A percentile compares a stretch with the other conserved stretches of the same genome.
These are phyloP conservation scores for Juglanconis juglandina DNA, from an alignment of 2,329 filamentous ascomycete species.

Conservation along the genomic window DNA sequence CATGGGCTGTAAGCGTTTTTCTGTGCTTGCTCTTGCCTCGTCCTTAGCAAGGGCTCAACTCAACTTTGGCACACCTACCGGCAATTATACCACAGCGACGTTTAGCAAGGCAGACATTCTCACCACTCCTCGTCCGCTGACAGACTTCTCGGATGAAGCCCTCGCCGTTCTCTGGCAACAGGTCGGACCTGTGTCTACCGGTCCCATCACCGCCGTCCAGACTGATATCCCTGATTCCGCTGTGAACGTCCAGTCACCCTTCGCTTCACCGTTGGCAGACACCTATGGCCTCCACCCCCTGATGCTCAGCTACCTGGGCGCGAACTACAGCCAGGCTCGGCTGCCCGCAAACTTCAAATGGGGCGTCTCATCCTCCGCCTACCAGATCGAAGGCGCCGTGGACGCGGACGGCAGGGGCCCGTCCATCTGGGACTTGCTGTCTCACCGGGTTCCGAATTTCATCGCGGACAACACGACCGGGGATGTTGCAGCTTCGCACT, in stretches of 20 bases:
- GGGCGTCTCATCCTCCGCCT: conserved; percentile 9
- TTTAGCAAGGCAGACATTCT: background rate
- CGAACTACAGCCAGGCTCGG: background rate
- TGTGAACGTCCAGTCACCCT: background rate
- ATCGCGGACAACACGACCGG: conserved; percentile 1
- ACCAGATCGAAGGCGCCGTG: conserved; percentile 9
- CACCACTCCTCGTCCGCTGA: background rate
- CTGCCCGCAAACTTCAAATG: conserved; percentile 6
- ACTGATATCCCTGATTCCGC: background rate
- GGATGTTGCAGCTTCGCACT: conserved; percentile 6
- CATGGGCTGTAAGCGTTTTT: background rate
- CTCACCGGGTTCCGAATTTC: conserved; percentile 6
- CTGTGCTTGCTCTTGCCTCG: background rate
- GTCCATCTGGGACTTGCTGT: conserved; percentile 9
- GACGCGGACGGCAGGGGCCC: conserved; percentile 7
- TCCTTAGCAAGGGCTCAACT: background rate
- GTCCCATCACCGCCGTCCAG: conserved; percentile 4
- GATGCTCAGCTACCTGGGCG: conserved; percentile 1
- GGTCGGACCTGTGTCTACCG: conserved; percentile 6
- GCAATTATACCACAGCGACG: background rate
- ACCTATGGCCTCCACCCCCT: conserved; percentile 2
- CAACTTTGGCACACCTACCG: background rate
- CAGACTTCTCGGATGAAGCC: conserved; percentile 7
- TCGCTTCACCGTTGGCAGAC: background rate
- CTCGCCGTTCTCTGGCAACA: conserved; percentile 8